Evolutionary conservation across 2,329 filamentous ascomycete species (phyloP).

Genomic region (Scleromitrula shiraiana): DNA sequence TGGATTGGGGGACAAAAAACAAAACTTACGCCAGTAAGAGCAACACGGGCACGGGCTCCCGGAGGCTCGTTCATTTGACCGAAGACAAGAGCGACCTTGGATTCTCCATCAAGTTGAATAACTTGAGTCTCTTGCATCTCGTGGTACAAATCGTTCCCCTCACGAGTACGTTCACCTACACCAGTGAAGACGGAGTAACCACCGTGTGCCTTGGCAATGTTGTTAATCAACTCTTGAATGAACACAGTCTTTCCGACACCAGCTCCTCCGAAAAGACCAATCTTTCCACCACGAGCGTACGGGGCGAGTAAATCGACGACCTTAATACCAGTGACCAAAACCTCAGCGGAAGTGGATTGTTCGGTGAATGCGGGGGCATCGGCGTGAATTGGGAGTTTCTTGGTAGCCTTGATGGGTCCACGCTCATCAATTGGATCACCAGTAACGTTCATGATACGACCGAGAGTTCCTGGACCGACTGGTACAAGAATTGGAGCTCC

Average conservation of each 20-base stretch:
- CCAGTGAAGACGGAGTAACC: slow-evolving; percentile 99
- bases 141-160: slow-evolving; percentile 99
- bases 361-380: slow-evolving; percentile 89
- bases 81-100: slow-evolving; percentile 98
- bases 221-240: slow-evolving; percentile 99
- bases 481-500: slow-evolving; percentile 93
- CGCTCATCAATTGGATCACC: slow-evolving; percentile 99
- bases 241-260: slow-evolving; percentile 99
- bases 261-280: slow-evolving; percentile 99
- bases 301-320: slow-evolving; percentile 98
- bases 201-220: slow-evolving; percentile 99
- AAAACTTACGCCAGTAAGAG: slow-evolving; percentile 66
- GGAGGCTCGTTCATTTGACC: slow-evolving; percentile 99
- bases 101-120: slow-evolving; percentile 98
- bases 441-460: slow-evolving; percentile 99
- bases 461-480: slow-evolving; percentile 86
- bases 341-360: slow-evolving; percentile 92
- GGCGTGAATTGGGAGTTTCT: slow-evolving; percentile 85
- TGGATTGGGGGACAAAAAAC: neutral
- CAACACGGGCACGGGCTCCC: slow-evolving; percentile 98
- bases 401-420: slow-evolving; percentile 91
- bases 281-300: slow-evolving; percentile 99
- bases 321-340: slow-evolving; percentile 99
- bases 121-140: slow-evolving; percentile 99
- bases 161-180: slow-evolving; percentile 99